Evolutionary conservation across 192 early-diverging fungal species (phyloP), one percentile per base, ranked within the genome.

Genomic region (Coemansia sp.): DNA sequence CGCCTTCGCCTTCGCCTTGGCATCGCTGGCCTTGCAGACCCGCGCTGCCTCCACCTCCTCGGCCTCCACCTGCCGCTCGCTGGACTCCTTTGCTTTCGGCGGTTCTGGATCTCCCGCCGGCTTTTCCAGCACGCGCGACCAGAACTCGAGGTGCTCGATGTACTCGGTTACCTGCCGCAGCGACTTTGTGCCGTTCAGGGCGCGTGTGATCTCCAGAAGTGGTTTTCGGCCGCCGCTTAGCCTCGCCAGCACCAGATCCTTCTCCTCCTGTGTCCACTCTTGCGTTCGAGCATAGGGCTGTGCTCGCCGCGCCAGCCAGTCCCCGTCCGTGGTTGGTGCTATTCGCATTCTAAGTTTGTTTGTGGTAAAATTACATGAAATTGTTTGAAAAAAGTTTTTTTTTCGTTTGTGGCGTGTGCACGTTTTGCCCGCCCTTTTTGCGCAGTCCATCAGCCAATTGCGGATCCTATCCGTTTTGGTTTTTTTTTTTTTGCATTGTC

Each of bases 161-260:
- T 55, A 69, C 30, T 79, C 65, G 18, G 76, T 66, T 1, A 79
- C 70, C 25, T 79, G 76, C 11, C 76, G 30, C 46, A 79, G 56
- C 0, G 76, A 65, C 29, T 72, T 79, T 35, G 62, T 69, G 11
- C 52, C 24, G 32, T 59, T 66, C 27, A 79, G 55, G n/a, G 56
- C 57, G 11, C 23, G 48, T 10, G 59, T 32, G 4, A 72, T 50
- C 12, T 48, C 33, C 23, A 47, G 49, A 12, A 62, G 22, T 21
- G 76, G 61, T 10, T 50, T 54, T 6, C 70, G 45, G 8, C 76
- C 76, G 4, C 29, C n/a, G 5, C 21, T 22, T 27, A 72, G 62
- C 16, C 44, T 56, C 16, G 54, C 43, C 11, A 53, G 32, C 9
- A 79, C 54, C 22, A 49, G 32, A n/a, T 59, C 50, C 63, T 79